A percentile compares a stretch with the other conserved stretches of the same genome.
Conservation (phyloP, 140 eudicot genomes). For the Erigeron philadelphicus region DNA sequence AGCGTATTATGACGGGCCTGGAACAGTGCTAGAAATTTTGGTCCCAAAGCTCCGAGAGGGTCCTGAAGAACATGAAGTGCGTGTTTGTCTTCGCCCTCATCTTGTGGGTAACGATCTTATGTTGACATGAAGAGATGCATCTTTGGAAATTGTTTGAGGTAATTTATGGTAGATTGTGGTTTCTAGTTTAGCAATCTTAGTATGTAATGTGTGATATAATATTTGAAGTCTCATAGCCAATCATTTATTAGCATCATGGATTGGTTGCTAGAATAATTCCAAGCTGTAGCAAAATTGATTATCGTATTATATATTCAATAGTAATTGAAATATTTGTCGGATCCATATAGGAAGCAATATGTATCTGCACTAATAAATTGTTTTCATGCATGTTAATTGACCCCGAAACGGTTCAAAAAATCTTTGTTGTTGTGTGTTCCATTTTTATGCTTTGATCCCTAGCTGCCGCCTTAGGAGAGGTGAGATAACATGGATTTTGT, state of each 20-base stretch:
- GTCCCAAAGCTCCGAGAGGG: slow-evolving; percentile 81
- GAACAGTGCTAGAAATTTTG: slow-evolving; percentile 73
- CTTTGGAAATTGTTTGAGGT: neutral
- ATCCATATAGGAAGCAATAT: slow-evolving; percentile 8
- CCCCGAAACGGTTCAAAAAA: slow-evolving; percentile 2
- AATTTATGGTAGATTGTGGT: slow-evolving; percentile 30
- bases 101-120: slow-evolving; percentile 58
- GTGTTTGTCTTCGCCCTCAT: slow-evolving; percentile 77
- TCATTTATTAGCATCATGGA: slow-evolving; percentile 22
- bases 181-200: slow-evolving; percentile 26
- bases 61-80: slow-evolving; percentile 87
- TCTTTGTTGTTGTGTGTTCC: neutral
- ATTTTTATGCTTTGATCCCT: slow-evolving; percentile 16
- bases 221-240: slow-evolving; percentile 14
- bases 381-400: neutral
- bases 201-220: slow-evolving; percentile 26
- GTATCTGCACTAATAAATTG: neutral
- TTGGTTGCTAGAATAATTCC: slow-evolving; percentile 30
- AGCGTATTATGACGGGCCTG: slow-evolving; percentile 87
- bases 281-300: slow-evolving; percentile 23
- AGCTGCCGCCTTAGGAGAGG: slow-evolving; percentile 2
- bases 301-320: slow-evolving; percentile 20
- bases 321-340: slow-evolving; percentile 16
- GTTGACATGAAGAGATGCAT: slow-evolving; percentile 49
- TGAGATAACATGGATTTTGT: slow-evolving; percentile 23